These are phyloP conservation scores for Pseudocercospora pini-densiflorae DNA, from an alignment of 2,329 filamentous ascomycete genomes.

Conservation along the genomic window DNA sequence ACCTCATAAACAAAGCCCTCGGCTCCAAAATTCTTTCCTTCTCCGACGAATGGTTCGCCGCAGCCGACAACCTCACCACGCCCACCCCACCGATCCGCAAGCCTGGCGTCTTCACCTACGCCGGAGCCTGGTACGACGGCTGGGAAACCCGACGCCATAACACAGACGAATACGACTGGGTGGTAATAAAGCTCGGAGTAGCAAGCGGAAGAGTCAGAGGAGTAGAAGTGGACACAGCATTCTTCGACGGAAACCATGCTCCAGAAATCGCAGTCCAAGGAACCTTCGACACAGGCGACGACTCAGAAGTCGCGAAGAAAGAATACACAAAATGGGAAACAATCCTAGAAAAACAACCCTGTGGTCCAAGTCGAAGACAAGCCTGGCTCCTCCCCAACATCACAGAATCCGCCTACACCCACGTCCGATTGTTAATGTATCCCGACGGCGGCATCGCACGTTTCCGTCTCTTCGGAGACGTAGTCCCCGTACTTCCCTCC, in stretches of 20 bases:
- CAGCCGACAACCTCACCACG: constrained; percentile 62
- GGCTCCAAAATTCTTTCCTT: constrained; percentile 59
- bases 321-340: constrained; percentile 65
- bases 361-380: constrained; percentile 74
- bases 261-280: constrained; percentile 79
- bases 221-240: constrained; percentile 79
- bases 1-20: constrained; percentile 58
- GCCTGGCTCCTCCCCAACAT: constrained; percentile 67
- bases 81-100: constrained; percentile 60
- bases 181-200: constrained; percentile 62
- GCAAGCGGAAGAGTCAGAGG: constrained; percentile 73
- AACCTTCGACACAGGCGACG: constrained; percentile 66
- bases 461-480: constrained; percentile 77
- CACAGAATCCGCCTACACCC: constrained; percentile 72
- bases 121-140: constrained; percentile 68
- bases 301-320: constrained; percentile 58
- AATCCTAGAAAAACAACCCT: constrained; percentile 71
- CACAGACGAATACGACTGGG: constrained; percentile 61
- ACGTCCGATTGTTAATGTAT: constrained; percentile 82
- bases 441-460: constrained; percentile 83
- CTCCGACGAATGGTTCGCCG: constrained; percentile 67
- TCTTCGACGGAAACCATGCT: constrained; percentile 82
- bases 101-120: constrained; percentile 62
- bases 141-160: constrained; percentile 69
- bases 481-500: constrained; percentile 74